Conservation (phyloP, 2,329 filamentous ascomycete genomes). For the Chaetomiaceae sp. region DNA sequence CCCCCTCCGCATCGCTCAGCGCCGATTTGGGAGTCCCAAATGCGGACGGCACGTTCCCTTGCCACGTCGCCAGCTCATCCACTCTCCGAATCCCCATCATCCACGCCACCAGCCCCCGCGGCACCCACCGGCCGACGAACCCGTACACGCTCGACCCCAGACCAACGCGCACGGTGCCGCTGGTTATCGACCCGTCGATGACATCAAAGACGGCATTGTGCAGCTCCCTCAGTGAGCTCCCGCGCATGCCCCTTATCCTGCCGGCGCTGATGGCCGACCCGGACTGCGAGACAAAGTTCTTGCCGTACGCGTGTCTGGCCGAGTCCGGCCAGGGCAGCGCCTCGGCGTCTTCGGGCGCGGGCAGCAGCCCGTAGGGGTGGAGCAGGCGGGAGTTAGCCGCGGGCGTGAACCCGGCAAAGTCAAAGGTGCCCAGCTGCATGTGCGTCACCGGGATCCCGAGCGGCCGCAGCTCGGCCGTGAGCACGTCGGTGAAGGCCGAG, state of each 20-base stretch:
- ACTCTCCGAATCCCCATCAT: conserved; percentile 79
- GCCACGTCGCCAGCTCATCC: conserved; percentile 52
- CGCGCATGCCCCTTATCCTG: conserved; percentile 55
- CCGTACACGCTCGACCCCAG: conserved; percentile 81
- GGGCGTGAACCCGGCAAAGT: conserved; percentile 64
- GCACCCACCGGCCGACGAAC: conserved; percentile 76
- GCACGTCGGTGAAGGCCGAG: conserved; percentile 76
- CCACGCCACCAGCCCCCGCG: conserved; percentile 75
- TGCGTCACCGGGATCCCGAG: conserved; percentile 76
- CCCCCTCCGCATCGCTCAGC: conserved; percentile 29
- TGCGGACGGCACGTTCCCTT: conserved; percentile 30
- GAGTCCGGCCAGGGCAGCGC: conserved; percentile 60
- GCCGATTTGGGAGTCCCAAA: conserved; percentile 25
- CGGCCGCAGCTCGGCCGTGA: conserved; percentile 72
- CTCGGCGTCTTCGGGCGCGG: conserved; percentile 46
- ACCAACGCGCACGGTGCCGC: conserved; percentile 69
- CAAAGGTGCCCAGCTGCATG: conserved; percentile 86
- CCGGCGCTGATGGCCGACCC: conserved; percentile 52
- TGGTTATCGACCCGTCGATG: conserved; percentile 60
- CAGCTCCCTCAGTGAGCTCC: conserved; percentile 70
- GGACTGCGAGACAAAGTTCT: conserved; percentile 55
- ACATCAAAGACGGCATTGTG: conserved; percentile 90
- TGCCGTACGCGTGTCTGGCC: conserved; percentile 55
- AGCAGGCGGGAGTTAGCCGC: conserved; percentile 29
- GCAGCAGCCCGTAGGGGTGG: conserved; percentile 35